phyloP scores from a whole-genome alignment of 225 moss, liverwort and hornwort species.

The Polytrichum commune region DNA sequence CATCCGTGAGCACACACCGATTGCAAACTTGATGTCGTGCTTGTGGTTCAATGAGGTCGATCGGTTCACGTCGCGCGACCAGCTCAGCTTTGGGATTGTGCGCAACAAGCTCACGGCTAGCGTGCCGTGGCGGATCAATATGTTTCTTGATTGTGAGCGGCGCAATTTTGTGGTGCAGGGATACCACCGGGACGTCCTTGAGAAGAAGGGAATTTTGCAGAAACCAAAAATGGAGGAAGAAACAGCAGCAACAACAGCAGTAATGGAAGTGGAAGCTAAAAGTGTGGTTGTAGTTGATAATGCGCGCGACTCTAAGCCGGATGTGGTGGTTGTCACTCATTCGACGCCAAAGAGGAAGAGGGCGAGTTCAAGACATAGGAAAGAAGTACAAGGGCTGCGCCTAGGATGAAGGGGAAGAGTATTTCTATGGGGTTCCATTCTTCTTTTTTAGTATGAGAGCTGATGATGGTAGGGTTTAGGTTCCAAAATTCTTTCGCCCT shows the following conservation, averaged over 20 bases:
- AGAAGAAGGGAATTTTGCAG: conserved; percentile 31
- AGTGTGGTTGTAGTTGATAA: conserved; percentile 3
- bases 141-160: conserved; percentile 95
- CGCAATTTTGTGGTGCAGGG: conserved; percentile 96
- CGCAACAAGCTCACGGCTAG: conserved; percentile 74
- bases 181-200: conserved; percentile 52
- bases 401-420: background rate
- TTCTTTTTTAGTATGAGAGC: background rate
- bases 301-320: conserved; percentile 17
- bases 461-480: background rate
- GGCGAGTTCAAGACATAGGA: conserved; percentile 15
- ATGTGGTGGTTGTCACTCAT: background rate
- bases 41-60: conserved; percentile 99
- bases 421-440: background rate
- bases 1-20: conserved; percentile 90
- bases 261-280: conserved; percentile 7
- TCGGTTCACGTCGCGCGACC: conserved; percentile 93
- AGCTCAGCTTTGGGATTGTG: conserved; percentile 87
- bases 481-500: background rate
- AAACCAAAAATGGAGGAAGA: conserved; percentile 21
- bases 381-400: conserved; percentile 15
- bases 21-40: conserved; percentile 86
- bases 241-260: background rate
- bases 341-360: conserved; percentile 10
- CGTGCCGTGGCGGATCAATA: conserved; percentile 69